These are phyloP conservation scores for Cyclostephanos invisitatus DNA, from an alignment of 108 stramenopile genomes.

Conservation along the genomic window DNA sequence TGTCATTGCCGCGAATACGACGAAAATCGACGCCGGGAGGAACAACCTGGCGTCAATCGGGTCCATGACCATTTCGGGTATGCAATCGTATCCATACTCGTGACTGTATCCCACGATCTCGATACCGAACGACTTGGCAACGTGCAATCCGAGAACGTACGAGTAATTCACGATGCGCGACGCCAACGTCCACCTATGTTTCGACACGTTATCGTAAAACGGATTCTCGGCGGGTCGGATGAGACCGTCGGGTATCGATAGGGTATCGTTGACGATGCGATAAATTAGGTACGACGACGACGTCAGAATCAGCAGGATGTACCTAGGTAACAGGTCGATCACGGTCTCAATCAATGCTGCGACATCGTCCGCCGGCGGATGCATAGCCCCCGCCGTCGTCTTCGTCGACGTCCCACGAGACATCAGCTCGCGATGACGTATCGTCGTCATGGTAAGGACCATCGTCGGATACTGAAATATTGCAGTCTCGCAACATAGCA, in stretches of 20 bases:
- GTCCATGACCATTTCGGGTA: slow-evolving; percentile 46
- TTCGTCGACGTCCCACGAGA: slow-evolving; percentile 1
- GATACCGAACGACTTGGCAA: slow-evolving; percentile 54
- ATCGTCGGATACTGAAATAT: slow-evolving; percentile 72
- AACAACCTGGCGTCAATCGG: slow-evolving; percentile 61
- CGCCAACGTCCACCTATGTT: slow-evolving; percentile 7
- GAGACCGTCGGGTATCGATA: slow-evolving; percentile 76
- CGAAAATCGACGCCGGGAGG: slow-evolving; percentile 37
- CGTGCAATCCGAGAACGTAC: slow-evolving; percentile 65
- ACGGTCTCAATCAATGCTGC: slow-evolving; percentile 8
- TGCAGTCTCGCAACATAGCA: slow-evolving; percentile 71
- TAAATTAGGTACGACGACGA: slow-evolving; percentile 49
- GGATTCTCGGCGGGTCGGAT: slow-evolving; percentile 89
- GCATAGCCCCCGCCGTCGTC: neutral
- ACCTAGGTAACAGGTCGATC: slow-evolving; percentile 46
- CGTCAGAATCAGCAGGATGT: slow-evolving; percentile 47
- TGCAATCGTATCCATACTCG: slow-evolving; percentile 84
- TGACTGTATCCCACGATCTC: slow-evolving; percentile 80
- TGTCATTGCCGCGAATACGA: slow-evolving; percentile 18
- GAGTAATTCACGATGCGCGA: slow-evolving; percentile 57
- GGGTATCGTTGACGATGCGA: slow-evolving; percentile 54
- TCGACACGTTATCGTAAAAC: slow-evolving; percentile 50
- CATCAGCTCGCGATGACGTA: slow-evolving; percentile 38
- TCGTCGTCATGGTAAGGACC: slow-evolving; percentile 60
- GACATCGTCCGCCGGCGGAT: neutral